Evolutionary conservation across 2,329 filamentous ascomycete species (phyloP).

Genomic region (Cadophora sp.): DNA sequence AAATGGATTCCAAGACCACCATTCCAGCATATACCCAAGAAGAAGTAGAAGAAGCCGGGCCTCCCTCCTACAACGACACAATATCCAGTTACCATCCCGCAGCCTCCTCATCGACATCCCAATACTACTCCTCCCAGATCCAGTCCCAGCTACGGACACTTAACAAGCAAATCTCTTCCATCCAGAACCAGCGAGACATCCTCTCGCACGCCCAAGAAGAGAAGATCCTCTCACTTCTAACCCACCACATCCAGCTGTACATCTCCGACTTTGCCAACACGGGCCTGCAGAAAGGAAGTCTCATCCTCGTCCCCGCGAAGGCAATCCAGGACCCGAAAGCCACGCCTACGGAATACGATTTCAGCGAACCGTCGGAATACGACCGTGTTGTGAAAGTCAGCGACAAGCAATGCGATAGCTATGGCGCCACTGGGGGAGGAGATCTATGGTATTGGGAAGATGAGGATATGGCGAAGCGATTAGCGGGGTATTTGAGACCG

Average conservation of each 20-base stretch:
- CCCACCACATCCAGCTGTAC: slow-evolving; percentile 39
- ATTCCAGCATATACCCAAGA: slow-evolving; percentile 21
- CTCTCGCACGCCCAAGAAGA: slow-evolving; percentile 39
- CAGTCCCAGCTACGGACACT: slow-evolving; percentile 37
- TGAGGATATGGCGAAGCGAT: slow-evolving; percentile 38
- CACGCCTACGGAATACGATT: slow-evolving; percentile 38
- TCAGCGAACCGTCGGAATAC: slow-evolving; percentile 32
- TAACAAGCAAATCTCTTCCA: slow-evolving; percentile 35
- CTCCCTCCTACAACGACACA: slow-evolving; percentile 39
- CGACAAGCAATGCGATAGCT: slow-evolving; percentile 32
- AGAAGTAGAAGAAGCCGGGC: slow-evolving; percentile 30
- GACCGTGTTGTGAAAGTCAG: slow-evolving; percentile 35
- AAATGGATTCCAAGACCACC: slow-evolving; percentile 37
- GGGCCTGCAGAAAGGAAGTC: slow-evolving; percentile 34
- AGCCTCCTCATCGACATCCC: slow-evolving; percentile 20
- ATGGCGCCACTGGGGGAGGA: neutral
- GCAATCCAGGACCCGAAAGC: slow-evolving; percentile 36
- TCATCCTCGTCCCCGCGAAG: slow-evolving; percentile 40
- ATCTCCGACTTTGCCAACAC: slow-evolving; percentile 40
- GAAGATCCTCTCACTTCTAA: slow-evolving; percentile 40
- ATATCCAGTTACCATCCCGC: slow-evolving; percentile 26
- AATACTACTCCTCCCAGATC: slow-evolving; percentile 40
- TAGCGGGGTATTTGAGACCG: slow-evolving; percentile 38
- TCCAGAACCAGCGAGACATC: slow-evolving; percentile 34
- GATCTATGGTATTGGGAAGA: slow-evolving; percentile 39